These are phyloP conservation scores for Dalbergia cochinchinensis DNA, from an alignment of 306 rosid genomes.

Conservation along the genomic window DNA sequence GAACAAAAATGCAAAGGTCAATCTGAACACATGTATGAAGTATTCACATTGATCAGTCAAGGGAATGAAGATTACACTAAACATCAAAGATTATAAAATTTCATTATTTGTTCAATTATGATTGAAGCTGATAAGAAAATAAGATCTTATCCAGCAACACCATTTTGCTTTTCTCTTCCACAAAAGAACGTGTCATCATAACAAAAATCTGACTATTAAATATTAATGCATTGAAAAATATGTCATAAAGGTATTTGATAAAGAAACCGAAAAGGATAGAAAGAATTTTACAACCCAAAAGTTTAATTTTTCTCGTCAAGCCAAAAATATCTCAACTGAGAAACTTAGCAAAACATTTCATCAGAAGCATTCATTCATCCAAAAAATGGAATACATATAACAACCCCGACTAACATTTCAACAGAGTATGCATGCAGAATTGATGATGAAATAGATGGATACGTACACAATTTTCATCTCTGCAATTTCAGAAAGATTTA, in stretches of 20 bases:
- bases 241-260: slow-evolving; percentile 8
- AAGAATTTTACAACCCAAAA: slow-evolving; percentile 11
- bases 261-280: slow-evolving; percentile 11
- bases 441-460: slow-evolving; percentile 42
- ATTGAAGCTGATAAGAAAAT: slow-evolving; percentile 16
- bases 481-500: slow-evolving; percentile 90
- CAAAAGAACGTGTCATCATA: slow-evolving; percentile 7
- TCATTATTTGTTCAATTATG: neutral
- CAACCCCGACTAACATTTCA: neutral
- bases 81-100: slow-evolving; percentile 21
- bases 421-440: slow-evolving; percentile 30
- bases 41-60: slow-evolving; percentile 14
- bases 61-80: slow-evolving; percentile 2
- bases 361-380: slow-evolving; percentile 33
- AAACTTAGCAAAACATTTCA: slow-evolving; percentile 20
- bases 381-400: slow-evolving; percentile 16
- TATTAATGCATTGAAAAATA: neutral
- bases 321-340: neutral
- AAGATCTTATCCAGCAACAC: slow-evolving; percentile 5
- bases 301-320: slow-evolving; percentile 18
- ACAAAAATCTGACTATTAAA: neutral
- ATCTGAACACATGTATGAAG: slow-evolving; percentile 27
- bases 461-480: slow-evolving; percentile 98
- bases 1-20: slow-evolving; percentile 27
- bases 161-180: slow-evolving; percentile 6